Evolutionary conservation across 31 red algal genomes (phyloP).

Genomic region (Bonnemaisonia californica): DNA sequence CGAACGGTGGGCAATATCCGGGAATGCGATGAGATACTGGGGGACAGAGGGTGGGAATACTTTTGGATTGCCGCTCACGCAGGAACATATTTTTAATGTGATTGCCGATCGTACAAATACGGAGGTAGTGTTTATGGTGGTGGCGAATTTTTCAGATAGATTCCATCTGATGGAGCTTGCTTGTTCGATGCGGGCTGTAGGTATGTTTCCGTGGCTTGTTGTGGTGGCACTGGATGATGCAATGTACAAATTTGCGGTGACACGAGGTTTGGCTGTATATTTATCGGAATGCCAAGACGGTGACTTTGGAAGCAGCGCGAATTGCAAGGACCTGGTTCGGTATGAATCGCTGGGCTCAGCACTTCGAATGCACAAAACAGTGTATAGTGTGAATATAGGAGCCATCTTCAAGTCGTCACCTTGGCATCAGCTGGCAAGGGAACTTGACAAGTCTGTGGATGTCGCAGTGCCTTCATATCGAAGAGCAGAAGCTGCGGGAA

Average conservation of each 20-base stretch:
- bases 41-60: not conserved
- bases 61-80: slow-evolving; percentile 69
- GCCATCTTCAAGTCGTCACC: slow-evolving; percentile 29
- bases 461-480: not conserved
- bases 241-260: slow-evolving; percentile 76
- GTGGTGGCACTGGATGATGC: slow-evolving; percentile 93
- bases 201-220: slow-evolving; percentile 68
- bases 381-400: slow-evolving; percentile 38
- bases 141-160: slow-evolving; percentile 40
- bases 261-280: slow-evolving; percentile 80
- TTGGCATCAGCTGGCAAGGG: slow-evolving; percentile 31
- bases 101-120: slow-evolving; percentile 28
- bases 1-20: slow-evolving; percentile 17
- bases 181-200: slow-evolving; percentile 77
- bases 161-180: slow-evolving; percentile 65
- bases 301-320: slow-evolving; percentile 27
- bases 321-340: slow-evolving; percentile 41
- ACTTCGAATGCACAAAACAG: slow-evolving; percentile 12
- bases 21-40: slow-evolving; percentile 10
- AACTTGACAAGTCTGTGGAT: slow-evolving; percentile 6
- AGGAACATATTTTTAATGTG: slow-evolving; percentile 28
- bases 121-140: slow-evolving; percentile 32
- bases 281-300: slow-evolving; percentile 62
- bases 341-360: slow-evolving; percentile 37
- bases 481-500: not conserved